phyloP scores from a whole-genome alignment of 768 basidiomycete genomes.

The Tulasnella sp. region DNA sequence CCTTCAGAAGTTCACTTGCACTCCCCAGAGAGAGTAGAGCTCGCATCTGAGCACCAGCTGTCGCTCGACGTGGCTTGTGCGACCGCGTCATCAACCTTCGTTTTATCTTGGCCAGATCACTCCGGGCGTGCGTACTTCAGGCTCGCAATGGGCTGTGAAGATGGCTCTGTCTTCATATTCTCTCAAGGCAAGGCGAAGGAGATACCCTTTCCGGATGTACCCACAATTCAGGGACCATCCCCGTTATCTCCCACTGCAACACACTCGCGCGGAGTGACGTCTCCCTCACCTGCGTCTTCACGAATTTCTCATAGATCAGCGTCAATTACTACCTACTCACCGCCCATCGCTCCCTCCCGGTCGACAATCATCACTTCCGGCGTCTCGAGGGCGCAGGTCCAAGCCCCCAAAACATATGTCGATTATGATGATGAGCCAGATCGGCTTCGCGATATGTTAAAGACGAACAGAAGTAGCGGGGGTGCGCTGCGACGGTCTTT shows the following conservation, averaged over 20 bases:
- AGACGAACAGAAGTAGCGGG: slow-evolving; percentile 27
- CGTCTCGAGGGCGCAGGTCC: slow-evolving; percentile 54
- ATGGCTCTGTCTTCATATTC: slow-evolving; percentile 31
- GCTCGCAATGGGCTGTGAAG: slow-evolving; percentile 29
- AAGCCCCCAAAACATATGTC: slow-evolving; percentile 67
- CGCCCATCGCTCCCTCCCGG: slow-evolving; percentile 35
- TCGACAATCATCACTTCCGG: slow-evolving; percentile 51
- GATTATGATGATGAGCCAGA: slow-evolving; percentile 76
- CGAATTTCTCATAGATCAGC: not conserved
- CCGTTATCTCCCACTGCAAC: not conserved
- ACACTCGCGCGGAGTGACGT: slow-evolving; percentile 12
- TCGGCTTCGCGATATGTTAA: slow-evolving; percentile 61
- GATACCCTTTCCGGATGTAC: not conserved
- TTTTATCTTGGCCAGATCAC: not conserved
- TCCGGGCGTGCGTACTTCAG: not conserved
- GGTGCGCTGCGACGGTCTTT: not conserved
- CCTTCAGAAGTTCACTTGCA: not conserved
- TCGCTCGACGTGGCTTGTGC: not conserved
- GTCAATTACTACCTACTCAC: slow-evolving; percentile 10
- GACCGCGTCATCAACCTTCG: not conserved
- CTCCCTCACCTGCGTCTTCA: slow-evolving; percentile 27
- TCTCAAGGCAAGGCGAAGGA: not conserved
- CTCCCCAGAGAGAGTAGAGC: not conserved
- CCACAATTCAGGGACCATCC: not conserved
- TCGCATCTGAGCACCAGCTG: too few species aligned